A percentile compares a stretch with the other conserved stretches of the same genome.
Evolutionary conservation across 2,329 filamentous ascomycete species (phyloP).

Genomic region (Mycogone perniciosa): DNA sequence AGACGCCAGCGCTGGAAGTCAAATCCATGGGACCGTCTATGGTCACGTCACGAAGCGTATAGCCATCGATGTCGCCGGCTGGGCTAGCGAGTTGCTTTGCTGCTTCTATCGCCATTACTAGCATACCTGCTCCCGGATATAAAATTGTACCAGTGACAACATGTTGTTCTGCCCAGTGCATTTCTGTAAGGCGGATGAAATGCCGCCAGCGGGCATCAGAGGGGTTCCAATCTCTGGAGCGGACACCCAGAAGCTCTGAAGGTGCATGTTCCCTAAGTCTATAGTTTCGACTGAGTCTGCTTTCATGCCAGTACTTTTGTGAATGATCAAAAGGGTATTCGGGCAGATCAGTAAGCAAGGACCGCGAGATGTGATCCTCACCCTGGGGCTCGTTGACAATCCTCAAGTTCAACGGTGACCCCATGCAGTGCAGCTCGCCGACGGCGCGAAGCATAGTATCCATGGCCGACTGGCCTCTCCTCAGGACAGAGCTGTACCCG

Average conservation of each 20-base stretch:
- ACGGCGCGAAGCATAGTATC: not conserved
- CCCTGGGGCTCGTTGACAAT: not conserved
- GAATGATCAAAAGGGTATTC: not conserved
- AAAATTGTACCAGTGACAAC: not conserved
- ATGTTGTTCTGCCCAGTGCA: not conserved
- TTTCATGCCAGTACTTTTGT: slow-evolving; percentile 9
- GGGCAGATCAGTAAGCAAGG: not conserved
- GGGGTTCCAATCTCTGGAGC: not conserved
- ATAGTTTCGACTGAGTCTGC: not conserved
- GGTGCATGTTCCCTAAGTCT: not conserved
- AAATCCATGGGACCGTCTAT: not conserved
- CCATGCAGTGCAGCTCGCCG: not conserved
- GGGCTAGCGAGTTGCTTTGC: not conserved
- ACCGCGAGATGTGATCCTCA: not conserved
- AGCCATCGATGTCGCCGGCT: not conserved
- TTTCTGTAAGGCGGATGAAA: not conserved
- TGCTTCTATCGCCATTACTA: not conserved
- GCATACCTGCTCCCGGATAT: slow-evolving; percentile 14
- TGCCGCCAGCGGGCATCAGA: not conserved
- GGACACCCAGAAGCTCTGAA: not conserved
- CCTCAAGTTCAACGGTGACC: not conserved
- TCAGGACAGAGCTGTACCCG: not conserved
- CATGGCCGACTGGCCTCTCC: not conserved
- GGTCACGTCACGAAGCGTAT: not conserved
- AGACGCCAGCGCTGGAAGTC: not conserved